Evolutionary conservation across 192 early-diverging fungal genomes (phyloP), one percentile per base, ranked within the genome.

Genomic region (Rhizophagus prolifer): DNA sequence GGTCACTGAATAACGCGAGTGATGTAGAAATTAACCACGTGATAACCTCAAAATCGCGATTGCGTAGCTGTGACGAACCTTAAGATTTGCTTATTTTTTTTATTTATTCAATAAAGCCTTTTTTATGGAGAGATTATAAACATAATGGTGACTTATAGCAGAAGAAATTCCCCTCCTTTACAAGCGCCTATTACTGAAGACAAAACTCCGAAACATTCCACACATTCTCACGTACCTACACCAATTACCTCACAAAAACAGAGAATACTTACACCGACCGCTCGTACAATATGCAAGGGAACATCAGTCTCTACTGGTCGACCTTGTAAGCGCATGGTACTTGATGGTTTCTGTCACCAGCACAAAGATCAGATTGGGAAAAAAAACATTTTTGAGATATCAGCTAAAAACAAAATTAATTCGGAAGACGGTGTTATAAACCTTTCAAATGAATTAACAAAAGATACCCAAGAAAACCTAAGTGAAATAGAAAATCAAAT

Each of bases 271-370:
- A 44, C 41, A 12, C 41, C 41, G 38, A 38, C 38, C 2, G 38
- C 38, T 13, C 41, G 41, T 44, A 44, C 41, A 12, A 21, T 30
- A 6, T 71, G 70, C 26, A 46, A 71, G 14, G 70, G 70, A 3
- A 71, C 41, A 4, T 70, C 68, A 5, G 16, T 70, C 3, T 54
- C 46, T 10, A 54, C 47, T 0, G 70, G 70, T 21, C 34, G 19
- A 54, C 70, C 70, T 23, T 71, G 70, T 71, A 47, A 58, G 26
- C 47, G 46, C n/a, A 25, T 71, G n/a, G 46, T 71, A 14, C 6
- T 30, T 12, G 70, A 71, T 2, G 12, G 31, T 54, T 71, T 46
- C 34, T 71, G 70, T 71, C 26, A 9, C 16, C 70, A 71, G 9
- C 70, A 71, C 58, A 71, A 58, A 16, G 46, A 10, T 9, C 70